Evolutionary conservation across 768 basidiomycete genomes (phyloP), one percentile per base, ranked within the genome.

Genomic region (Lactifluus piperatus): DNA sequence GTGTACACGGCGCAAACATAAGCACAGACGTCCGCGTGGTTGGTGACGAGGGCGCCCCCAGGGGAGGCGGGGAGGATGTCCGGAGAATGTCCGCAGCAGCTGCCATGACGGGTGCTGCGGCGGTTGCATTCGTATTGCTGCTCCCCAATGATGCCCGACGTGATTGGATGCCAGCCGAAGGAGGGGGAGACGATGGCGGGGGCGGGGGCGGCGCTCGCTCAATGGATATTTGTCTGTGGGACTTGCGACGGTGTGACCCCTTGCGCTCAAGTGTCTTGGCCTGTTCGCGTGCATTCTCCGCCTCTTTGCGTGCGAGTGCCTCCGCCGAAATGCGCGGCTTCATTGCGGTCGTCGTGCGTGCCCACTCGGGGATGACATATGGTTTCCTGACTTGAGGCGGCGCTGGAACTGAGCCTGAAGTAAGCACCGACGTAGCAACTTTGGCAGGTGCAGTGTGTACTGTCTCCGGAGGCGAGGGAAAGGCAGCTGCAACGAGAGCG

Each of bases 301-400:
- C 30, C 20, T 62, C 54, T 36, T 55, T 58, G 9, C 63, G 63
- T 10, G 65, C 54, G 29, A 64, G 48, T 2, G 72, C 76, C 41
- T 81, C 80, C 36, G 82, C 80, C 11, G 85, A 84, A 20, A 87
- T 68, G n/a, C 86, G 76, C 5, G 87, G 87, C 65, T 79, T 77
- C 10, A 74, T 82, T 3, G 85, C 77, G 0, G 87, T 90, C 29
- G 71, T 71, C 7, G 87, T 90, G 39, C 79, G 75, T 29, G 87
- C 87, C 87, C 87, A 90, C 9, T 76, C 80, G 1, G 87, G 87
- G 26, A 88, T 70, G 26, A 82, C 73, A 53, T 82, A 87, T 47
- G 69, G 65, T 74, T 76, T 68, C 75, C 76, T 62, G 10, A 26
- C 9, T 29, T 32, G 34, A 11, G 70, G 71, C 20, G 60, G 48